A percentile compares a stretch with the other conserved stretches of the same genome.
phyloP scores from a whole-genome alignment of 805 yeast species.

The Saccharomycopsis fibuligera region DNA sequence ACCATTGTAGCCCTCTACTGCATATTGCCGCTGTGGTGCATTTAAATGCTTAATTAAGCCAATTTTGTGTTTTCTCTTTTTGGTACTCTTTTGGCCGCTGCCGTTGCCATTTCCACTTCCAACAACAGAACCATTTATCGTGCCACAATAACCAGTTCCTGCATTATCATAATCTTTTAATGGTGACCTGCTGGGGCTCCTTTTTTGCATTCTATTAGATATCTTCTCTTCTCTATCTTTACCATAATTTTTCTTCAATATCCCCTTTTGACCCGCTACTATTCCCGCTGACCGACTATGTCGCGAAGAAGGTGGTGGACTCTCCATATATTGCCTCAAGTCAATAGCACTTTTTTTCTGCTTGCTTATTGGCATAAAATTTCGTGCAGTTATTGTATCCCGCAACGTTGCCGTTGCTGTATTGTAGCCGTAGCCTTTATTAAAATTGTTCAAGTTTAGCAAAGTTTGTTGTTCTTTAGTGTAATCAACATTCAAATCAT shows the following conservation, averaged over 20 bases:
- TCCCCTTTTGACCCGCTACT: no score
- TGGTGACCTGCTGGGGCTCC: no score
- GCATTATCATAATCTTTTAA: not conserved
- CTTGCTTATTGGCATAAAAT: no score
- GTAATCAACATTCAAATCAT: conserved; percentile 17
- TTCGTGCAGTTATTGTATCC: not conserved
- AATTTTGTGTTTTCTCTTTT: conserved; percentile 5
- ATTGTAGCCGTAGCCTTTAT: not conserved
- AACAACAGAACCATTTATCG: not conserved
- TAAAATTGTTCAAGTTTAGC: not conserved
- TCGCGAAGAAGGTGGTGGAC: no score
- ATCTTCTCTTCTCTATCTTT: no score
- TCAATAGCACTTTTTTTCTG: conserved; percentile 2
- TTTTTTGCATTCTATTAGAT: no score
- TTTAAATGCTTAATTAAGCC: conserved; percentile 17
- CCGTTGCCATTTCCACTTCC: not conserved
- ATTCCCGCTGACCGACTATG: no score
- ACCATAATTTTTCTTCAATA: not conserved
- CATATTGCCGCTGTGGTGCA: conserved; percentile 7
- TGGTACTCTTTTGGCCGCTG: not conserved
- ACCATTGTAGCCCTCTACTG: conserved; percentile 19
- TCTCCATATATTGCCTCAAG: conserved; percentile 15
- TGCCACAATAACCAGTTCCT: no score
- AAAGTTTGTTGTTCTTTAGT: conserved; percentile 10
- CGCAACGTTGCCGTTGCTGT: no score